phyloP scores from a whole-genome alignment of 2,329 filamentous ascomycete species.

The Diaporthe helianthi region DNA sequence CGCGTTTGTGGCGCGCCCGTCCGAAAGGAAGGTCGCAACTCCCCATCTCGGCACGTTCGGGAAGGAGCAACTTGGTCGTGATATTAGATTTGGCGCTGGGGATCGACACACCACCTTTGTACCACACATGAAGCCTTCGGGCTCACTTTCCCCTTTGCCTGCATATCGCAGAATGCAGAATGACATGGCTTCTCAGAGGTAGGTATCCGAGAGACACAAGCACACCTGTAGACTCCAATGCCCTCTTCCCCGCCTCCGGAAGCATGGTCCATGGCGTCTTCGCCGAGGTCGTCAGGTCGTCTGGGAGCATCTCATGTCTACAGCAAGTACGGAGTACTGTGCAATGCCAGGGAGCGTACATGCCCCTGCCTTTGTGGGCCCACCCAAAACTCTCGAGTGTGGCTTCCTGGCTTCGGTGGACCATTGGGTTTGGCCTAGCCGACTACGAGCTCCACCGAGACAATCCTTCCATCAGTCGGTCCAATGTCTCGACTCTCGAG shows the following conservation, averaged over 20 bases:
- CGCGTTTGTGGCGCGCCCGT: slow-evolving; percentile 13
- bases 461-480: slow-evolving; percentile 14
- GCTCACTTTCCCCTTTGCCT: not conserved
- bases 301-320: not conserved
- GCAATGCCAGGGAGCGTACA: not conserved
- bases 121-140: not conserved
- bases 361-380: not conserved
- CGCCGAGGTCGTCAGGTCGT: not conserved
- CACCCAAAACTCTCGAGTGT: slow-evolving; percentile 3
- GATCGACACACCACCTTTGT: slow-evolving; percentile 6
- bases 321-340: too few relatives aligned
- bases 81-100: not conserved
- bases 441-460: slow-evolving; percentile 11
- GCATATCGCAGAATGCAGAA: not conserved
- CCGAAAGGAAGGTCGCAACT: not conserved
- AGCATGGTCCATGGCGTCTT: not conserved
- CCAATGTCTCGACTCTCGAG: slow-evolving; percentile 11
- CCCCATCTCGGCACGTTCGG: slow-evolving; percentile 16
- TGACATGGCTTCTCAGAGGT: not conserved
- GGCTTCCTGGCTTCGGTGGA: slow-evolving; percentile 1
- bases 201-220: too few relatives aligned
- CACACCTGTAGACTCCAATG: not conserved
- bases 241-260: not conserved
- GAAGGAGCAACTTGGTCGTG: not conserved
- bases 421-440: slow-evolving; percentile 6